These are phyloP conservation scores for Triticum urartu DNA, from an alignment of 176 grass and related monocot species.

Conservation along the genomic window DNA sequence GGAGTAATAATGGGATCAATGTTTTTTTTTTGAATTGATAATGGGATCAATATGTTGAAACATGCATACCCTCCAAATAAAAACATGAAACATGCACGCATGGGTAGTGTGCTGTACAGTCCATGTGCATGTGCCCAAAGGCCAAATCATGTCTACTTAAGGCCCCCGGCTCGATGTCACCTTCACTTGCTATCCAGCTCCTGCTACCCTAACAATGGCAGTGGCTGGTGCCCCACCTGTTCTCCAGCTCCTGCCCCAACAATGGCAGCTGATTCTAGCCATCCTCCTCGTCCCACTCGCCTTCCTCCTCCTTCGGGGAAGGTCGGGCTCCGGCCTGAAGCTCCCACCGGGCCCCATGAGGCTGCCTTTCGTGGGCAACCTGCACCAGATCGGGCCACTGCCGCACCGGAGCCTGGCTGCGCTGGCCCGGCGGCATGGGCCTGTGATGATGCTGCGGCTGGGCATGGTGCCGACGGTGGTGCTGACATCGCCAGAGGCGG, in stretches of 20 bases:
- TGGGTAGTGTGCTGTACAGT: no score
- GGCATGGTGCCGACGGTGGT: slow-evolving; percentile 60
- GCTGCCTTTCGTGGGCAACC: slow-evolving; percentile 66
- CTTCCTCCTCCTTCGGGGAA: background rate
- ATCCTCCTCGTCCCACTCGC: slow-evolving; percentile 3
- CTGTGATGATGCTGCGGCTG: slow-evolving; percentile 62
- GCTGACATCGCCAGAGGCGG: slow-evolving; percentile 54
- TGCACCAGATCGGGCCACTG: slow-evolving; percentile 57
- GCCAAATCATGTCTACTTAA: no score
- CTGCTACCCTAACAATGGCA: background rate
- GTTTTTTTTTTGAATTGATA: no score
- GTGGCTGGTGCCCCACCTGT: background rate
- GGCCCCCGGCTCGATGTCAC: no score
- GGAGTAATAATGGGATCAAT: no score
- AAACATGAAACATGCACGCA: no score
- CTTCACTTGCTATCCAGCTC: no score
- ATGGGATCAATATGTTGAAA: no score
- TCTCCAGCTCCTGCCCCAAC: background rate
- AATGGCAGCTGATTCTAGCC: slow-evolving; percentile 8
- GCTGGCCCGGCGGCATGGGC: slow-evolving; percentile 54
- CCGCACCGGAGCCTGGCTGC: slow-evolving; percentile 65
- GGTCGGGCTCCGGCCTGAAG: slow-evolving; percentile 24
- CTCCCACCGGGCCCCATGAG: slow-evolving; percentile 55
- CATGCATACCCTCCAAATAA: no score
- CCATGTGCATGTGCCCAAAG: no score